Conservation (phyloP, 2,329 filamentous ascomycete species). For the Hypoxylon sp. region DNA sequence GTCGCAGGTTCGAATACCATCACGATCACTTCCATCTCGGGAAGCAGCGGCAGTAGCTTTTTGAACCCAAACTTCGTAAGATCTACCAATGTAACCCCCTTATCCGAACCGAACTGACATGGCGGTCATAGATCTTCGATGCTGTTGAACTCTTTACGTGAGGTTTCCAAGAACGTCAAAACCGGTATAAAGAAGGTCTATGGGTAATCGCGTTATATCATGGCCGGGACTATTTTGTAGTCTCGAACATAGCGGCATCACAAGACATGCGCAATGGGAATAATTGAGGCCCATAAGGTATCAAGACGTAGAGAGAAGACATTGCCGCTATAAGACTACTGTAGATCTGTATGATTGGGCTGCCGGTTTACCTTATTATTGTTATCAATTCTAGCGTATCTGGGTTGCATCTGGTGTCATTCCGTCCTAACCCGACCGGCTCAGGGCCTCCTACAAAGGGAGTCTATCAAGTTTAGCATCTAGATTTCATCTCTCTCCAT, state of each 20-base stretch:
- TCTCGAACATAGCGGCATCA: too few relatives aligned
- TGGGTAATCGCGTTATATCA: background rate
- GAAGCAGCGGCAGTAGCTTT: conserved; percentile 68
- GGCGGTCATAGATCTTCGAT: conserved; percentile 51
- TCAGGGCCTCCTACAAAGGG: background rate
- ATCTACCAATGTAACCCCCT: conserved; percentile 10
- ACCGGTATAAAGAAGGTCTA: background rate
- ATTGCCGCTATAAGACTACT: background rate
- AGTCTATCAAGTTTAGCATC: background rate
- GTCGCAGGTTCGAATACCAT: conserved; percentile 75
- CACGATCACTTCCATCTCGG: conserved; percentile 71
- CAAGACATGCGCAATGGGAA: background rate
- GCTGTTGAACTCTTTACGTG: conserved; percentile 55
- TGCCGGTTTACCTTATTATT: background rate
- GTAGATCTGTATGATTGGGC: background rate
- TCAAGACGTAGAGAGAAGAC: background rate
- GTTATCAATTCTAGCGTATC: background rate
- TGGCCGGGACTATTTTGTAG: too few relatives aligned
- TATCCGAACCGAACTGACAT: conserved; percentile 11
- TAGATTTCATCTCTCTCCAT: conserved; percentile 41
- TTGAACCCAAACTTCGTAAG: conserved; percentile 70
- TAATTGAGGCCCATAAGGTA: background rate
- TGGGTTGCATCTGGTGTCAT: background rate
- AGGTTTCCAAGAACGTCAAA: background rate
- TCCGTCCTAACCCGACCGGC: background rate